A percentile compares a stretch with the other conserved stretches of the same genome.
These are phyloP conservation scores for Auricularia sp. DNA, from an alignment of 768 basidiomycete genomes.

Conservation along the genomic window DNA sequence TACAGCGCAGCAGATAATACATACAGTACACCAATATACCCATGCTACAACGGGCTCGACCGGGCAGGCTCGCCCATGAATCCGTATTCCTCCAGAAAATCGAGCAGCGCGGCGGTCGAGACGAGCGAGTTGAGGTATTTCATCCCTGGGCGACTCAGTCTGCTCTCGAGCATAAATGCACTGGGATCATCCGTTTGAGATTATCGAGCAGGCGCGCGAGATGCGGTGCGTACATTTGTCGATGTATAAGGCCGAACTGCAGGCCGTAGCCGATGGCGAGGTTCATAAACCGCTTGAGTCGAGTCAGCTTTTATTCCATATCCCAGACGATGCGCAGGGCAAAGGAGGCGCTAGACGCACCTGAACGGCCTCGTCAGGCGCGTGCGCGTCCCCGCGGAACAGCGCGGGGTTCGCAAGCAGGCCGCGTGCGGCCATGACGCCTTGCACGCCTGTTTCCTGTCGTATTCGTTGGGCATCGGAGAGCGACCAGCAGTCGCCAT, in stretches of 20 bases:
- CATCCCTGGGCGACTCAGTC: constrained; percentile 20
- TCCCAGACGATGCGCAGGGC: too few species aligned
- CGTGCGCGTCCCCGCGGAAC: constrained; percentile 28
- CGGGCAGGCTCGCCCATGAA: neutral
- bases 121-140: constrained; percentile 28
- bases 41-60: neutral
- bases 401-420: constrained; percentile 35
- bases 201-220: constrained; percentile 12
- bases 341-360: constrained; percentile 7
- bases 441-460: constrained; percentile 26
- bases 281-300: constrained; percentile 23
- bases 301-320: neutral
- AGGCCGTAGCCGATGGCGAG: constrained; percentile 27
- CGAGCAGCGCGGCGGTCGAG: constrained; percentile 25
- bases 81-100: constrained; percentile 19
- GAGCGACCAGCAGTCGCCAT: constrained; percentile 34
- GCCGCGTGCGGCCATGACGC: constrained; percentile 38
- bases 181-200: neutral
- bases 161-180: constrained; percentile 8
- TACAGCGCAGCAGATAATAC: too few species aligned
- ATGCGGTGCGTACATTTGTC: constrained; percentile 34
- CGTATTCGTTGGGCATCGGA: constrained; percentile 27
- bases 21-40: too few species aligned
- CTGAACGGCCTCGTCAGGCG: constrained; percentile 27
- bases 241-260: constrained; percentile 33